phyloP scores from a whole-genome alignment of 2,329 filamentous ascomycete genomes.

The Cadophora sp. region DNA sequence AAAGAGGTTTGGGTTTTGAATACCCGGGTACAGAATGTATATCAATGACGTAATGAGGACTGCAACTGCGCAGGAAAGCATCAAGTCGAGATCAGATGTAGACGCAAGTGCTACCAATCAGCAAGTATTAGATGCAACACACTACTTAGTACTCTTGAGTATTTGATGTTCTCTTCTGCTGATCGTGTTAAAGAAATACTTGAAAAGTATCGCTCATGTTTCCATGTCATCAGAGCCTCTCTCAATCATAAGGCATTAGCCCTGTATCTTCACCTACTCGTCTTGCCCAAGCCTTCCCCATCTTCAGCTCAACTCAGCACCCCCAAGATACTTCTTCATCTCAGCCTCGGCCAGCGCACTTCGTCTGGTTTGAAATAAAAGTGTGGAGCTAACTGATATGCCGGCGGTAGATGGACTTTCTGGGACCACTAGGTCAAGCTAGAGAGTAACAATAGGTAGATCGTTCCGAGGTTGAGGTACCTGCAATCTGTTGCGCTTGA shows the following conservation, averaged over 20 bases:
- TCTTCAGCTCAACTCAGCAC: too few relatives aligned
- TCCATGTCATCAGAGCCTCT: too few relatives aligned
- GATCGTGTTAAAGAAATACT: too few relatives aligned
- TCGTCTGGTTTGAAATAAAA: background rate
- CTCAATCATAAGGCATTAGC: too few relatives aligned
- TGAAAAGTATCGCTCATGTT: too few relatives aligned
- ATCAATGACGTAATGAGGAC: constrained; percentile 1
- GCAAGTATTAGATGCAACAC: background rate
- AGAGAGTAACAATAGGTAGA: too few relatives aligned
- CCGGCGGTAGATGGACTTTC: background rate
- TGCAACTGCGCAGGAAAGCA: background rate
- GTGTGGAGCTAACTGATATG: background rate
- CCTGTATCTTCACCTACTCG: too few relatives aligned
- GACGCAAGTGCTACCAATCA: background rate
- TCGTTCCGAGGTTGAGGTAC: background rate
- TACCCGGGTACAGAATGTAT: background rate
- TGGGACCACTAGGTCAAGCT: constrained; percentile 6
- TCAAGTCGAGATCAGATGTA: background rate
- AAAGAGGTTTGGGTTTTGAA: background rate
- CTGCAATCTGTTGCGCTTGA: background rate
- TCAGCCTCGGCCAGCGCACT: background rate
- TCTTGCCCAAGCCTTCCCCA: too few relatives aligned
- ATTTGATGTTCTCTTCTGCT: too few relatives aligned
- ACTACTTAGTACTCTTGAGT: background rate
- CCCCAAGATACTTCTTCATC: background rate